These are phyloP conservation scores for Exserohilum turcica DNA, from an alignment of 2,329 filamentous ascomycete genomes.

Conservation along the genomic window DNA sequence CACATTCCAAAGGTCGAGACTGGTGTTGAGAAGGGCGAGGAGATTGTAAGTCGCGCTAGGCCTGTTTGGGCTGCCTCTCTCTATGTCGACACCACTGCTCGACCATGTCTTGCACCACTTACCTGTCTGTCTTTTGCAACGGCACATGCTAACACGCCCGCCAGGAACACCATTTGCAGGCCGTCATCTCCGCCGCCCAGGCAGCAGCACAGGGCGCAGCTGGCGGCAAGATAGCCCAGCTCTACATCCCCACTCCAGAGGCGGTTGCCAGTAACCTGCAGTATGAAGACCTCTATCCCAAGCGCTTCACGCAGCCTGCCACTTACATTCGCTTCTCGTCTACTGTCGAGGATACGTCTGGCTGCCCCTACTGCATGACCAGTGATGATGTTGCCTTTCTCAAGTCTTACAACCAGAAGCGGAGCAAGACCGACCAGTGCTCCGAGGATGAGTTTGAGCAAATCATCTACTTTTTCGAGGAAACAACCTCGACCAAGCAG, in stretches of 20 bases:
- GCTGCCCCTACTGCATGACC: conserved; percentile 91
- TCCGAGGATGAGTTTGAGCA: conserved; percentile 92
- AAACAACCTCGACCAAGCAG: conserved; percentile 79
- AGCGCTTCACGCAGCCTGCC: conserved; percentile 78
- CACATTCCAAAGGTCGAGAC: conserved; percentile 86
- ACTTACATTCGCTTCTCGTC: conserved; percentile 98
- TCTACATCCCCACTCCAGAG: conserved; percentile 71
- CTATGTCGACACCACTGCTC: conserved; percentile 12
- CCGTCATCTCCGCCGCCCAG: conserved; percentile 70
- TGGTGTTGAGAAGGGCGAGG: conserved; percentile 94
- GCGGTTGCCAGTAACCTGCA: conserved; percentile 68
- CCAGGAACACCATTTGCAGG: conserved; percentile 95
- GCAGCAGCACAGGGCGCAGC: conserved; percentile 57
- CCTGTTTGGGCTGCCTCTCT: conserved; percentile 34
- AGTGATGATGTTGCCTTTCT: conserved; percentile 87
- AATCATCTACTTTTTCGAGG: conserved; percentile 94
- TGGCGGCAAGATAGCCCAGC: conserved; percentile 65
- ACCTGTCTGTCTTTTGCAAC: conserved; percentile 12
- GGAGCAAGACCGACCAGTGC: conserved; percentile 65
- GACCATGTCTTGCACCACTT: conserved; percentile 4
- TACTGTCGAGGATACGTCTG: conserved; percentile 93
- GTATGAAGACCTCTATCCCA: conserved; percentile 88
- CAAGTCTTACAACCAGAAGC: conserved; percentile 80
- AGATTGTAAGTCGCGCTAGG: conserved; percentile 76
- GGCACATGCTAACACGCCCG: conserved; percentile 24